phyloP scores from a whole-genome alignment of 2,329 filamentous ascomycete species.

The Colletotrichum navitas region DNA sequence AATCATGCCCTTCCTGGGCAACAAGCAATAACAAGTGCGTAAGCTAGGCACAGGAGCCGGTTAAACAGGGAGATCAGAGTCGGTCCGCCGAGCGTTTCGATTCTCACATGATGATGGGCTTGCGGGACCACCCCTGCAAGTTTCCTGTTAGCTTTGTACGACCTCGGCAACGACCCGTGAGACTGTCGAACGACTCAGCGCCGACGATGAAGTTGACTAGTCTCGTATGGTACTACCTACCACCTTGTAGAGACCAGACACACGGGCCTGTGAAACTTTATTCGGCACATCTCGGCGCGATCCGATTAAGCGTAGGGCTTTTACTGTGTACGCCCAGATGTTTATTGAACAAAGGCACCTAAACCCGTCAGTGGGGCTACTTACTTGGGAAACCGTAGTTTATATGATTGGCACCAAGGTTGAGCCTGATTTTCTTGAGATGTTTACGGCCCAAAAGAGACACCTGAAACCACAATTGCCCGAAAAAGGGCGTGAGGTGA shows the following conservation, averaged over 20 bases:
- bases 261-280: conserved; percentile 15
- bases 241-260: conserved; percentile 7
- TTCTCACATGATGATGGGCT: not conserved
- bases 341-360: not conserved
- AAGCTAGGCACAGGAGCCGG: not conserved
- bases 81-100: not conserved
- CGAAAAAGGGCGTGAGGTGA: conserved; percentile 3
- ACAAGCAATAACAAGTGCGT: not conserved
- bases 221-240: not conserved
- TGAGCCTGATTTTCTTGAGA: not conserved
- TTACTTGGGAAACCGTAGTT: not conserved
- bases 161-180: conserved; percentile 9
- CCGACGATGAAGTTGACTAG: conserved; percentile 6
- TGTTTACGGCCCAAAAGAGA: conserved; percentile 15
- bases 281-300: conserved; percentile 24
- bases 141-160: conserved; percentile 8
- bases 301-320: not conserved
- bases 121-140: conserved; percentile 18
- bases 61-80: not conserved
- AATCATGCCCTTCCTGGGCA: conserved; percentile 3
- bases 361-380: not conserved
- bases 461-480: conserved; percentile 30
- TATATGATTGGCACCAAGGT: conserved; percentile 10
- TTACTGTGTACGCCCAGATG: not conserved
- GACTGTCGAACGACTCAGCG: conserved; percentile 8